phyloP scores from a whole-genome alignment of 2,329 filamentous ascomycete genomes.

The Karstenula rhodostoma region DNA sequence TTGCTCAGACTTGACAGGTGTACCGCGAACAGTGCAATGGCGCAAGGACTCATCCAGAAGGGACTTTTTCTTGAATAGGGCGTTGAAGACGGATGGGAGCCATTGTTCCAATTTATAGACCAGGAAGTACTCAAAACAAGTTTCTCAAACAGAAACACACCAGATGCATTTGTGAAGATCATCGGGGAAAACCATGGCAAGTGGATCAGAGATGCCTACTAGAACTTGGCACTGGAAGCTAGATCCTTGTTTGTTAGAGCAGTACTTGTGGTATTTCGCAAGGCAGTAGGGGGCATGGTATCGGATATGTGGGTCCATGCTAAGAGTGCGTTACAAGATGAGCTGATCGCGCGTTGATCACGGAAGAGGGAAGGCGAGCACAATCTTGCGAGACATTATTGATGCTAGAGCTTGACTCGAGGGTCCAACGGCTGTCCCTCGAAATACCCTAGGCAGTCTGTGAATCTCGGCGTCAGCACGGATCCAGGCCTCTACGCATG shows the following conservation, averaged over 20 bases:
- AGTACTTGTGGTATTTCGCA: not conserved
- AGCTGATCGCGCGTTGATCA: too few relatives aligned
- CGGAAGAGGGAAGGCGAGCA: too few relatives aligned
- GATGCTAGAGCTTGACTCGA: too few relatives aligned
- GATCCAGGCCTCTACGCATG: too few relatives aligned
- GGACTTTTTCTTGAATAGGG: slow-evolving; percentile 20
- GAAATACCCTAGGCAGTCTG: too few relatives aligned
- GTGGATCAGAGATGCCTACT: slow-evolving; percentile 3
- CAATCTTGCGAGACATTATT: too few relatives aligned
- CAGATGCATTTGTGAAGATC: slow-evolving; percentile 11
- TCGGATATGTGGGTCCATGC: not conserved
- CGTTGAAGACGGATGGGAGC: slow-evolving; percentile 21
- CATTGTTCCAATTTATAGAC: slow-evolving; percentile 23
- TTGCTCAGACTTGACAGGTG: not conserved
- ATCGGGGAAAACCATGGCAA: slow-evolving; percentile 1
- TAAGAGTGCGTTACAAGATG: not conserved
- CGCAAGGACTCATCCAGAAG: slow-evolving; percentile 3
- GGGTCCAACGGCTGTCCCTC: too few relatives aligned
- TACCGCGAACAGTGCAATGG: slow-evolving; percentile 20
- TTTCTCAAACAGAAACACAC: slow-evolving; percentile 22
- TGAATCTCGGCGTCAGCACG: too few relatives aligned
- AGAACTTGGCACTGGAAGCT: slow-evolving; percentile 9
- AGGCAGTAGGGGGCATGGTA: too few relatives aligned
- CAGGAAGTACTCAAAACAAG: slow-evolving; percentile 18
- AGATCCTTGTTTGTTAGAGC: not conserved